Evolutionary conservation across 139 green algal genomes (phyloP), one percentile per base, ranked within the genome.

Genomic region (Coelastrella sp.): DNA sequence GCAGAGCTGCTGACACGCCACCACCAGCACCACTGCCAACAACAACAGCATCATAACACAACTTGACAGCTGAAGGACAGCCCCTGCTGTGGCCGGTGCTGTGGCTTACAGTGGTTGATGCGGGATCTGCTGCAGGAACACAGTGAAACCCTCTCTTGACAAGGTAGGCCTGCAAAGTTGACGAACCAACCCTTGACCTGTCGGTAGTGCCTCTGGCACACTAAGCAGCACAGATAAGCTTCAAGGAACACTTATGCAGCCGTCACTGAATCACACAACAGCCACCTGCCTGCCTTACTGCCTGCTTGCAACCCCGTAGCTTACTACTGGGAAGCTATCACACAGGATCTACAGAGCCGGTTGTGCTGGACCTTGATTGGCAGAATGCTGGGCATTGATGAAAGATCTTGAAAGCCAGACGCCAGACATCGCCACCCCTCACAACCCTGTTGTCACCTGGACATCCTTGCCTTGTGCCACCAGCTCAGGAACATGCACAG

Each of bases 21-120:
- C 90, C 93, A 30, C 93, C 93, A 7, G 90, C 89, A 23, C 93
- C 93, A 60, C 78, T 91, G 3, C 93, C 93, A 30, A 96, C 88
- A 13, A 96, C 67, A 2, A 96, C 89, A 7, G 88, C 92, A 73
- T 95, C 93, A 79, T 80, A 90, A 21, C 71, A 48, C 23, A 95
- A 32, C 5, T 83, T 59, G 19, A 93, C 5, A 9, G n/a, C 84
- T 40, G 34, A 30, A 45, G 8, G 13, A 5, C 35, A 50, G 60
- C 23, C 38, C 8, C 77, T 85, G 77, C 53, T 84, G 57, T n/a
- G 11, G n/a, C 27, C 43, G 34, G 23, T 57, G 57, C 37, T 48
- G 17, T 30, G 34, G 50, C 30, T 30, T 72, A 30, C 27, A 15
- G 38, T n/a, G 5, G 35, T 40, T 50, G 15, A 4, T n/a, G 53